Percentiles rank a stretch among this genome's conserved stretches.
Conservation (phyloP, 2,329 filamentous ascomycete genomes). For the Aspergillus arachidicola region DNA sequence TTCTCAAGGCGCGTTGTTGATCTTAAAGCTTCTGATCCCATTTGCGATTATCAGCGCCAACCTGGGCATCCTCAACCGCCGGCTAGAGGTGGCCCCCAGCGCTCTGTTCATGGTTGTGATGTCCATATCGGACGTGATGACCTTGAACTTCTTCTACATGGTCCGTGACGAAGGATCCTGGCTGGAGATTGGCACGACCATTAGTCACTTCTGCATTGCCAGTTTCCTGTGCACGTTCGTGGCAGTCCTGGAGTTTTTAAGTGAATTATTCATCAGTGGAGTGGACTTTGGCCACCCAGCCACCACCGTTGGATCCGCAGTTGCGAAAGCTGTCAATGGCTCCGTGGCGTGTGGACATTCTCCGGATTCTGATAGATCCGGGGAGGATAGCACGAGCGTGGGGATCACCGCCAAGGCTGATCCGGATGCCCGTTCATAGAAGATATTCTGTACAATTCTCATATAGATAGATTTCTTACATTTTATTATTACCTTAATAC, state of each 20-base stretch:
- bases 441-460: not conserved
- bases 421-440: not conserved
- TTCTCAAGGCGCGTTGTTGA: conserved; percentile 80
- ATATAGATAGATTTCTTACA: not conserved
- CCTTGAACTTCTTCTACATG: conserved; percentile 96
- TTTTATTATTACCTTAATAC: not conserved
- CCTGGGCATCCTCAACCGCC: conserved; percentile 86
- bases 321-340: conserved; percentile 25
- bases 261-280: conserved; percentile 78
- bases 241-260: conserved; percentile 80
- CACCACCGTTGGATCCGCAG: conserved; percentile 18
- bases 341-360: conserved; percentile 18
- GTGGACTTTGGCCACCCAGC: conserved; percentile 58
- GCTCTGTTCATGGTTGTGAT: conserved; percentile 95
- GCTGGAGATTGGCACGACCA: conserved; percentile 96
- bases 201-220: conserved; percentile 92
- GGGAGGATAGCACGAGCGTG: conserved; percentile 14
- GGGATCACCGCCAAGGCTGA: not conserved
- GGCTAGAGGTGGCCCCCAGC: conserved; percentile 80
- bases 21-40: conserved; percentile 89
- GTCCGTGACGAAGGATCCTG: conserved; percentile 95
- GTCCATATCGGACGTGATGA: conserved; percentile 86
- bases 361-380: not conserved
- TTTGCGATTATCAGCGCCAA: conserved; percentile 92
- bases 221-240: conserved; percentile 90